Base-by-base conservation (phyloP, 805 yeast genomes). In the Candida methanosorbosa region DNA sequence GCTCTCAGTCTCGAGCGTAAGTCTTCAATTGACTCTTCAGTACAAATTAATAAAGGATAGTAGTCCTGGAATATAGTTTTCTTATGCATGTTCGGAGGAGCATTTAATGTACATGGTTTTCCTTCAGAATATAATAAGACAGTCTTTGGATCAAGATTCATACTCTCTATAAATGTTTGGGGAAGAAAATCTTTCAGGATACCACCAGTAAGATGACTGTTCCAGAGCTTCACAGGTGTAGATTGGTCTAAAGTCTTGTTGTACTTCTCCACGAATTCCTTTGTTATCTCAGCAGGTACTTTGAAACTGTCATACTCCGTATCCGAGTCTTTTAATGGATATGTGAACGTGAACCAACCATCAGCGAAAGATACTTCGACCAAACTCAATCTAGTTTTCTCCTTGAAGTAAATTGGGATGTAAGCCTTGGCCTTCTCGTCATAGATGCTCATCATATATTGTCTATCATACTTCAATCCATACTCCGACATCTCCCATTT, bases 11-110 rank as follows among this genome's bases (percentile, higher is more conserved):
- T 35, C 8, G 27, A 25, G 23, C 33, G 29, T 11, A 44, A 39
- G 21, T 34, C 39, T 6, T 36, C 42, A 22, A 44, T 31, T 17
- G 52, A 50, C 27, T 44, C 53, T 19, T 39, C 38, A 4, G 54
- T 46, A 27, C 49, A 39, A 37, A 54, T 31, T 19, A 56, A 30
- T 17, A 54, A 24, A 1, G 61, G 60, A 33, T 40, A 56, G 28
- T 55, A 55, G 32, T 54, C 60, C 30, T 56, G 61, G 32, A 55
- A 55, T 18, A 43, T 32, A 1, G 60, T 50, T 27, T 47, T 39
- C n/a, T 44, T 39, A 11, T 41, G 32, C 14, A 36, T 22, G 19
- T 36, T 40, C 7, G 56, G 59, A 3, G 51, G 39, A 12, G 53
- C 51, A 9, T 18, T 18, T 5, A 24, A 4, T 3, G 39, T 41